Base-by-base conservation (phyloP, 129 eudicot species). In the Deinandra increscens region DNA sequence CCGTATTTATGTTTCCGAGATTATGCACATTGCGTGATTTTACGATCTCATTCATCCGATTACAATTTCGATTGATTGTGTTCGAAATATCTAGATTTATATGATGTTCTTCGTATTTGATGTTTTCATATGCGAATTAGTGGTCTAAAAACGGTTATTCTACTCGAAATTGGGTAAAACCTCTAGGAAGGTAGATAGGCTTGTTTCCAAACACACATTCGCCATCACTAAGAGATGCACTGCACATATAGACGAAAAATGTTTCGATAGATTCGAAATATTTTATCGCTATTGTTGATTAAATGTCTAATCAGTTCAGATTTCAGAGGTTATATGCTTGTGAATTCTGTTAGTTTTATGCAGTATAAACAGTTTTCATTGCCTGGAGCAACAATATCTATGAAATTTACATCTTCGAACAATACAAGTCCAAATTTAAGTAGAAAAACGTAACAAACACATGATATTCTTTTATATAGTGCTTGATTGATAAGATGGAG, bases 81-180 rank as follows among this genome's bases (percentile, higher is more conserved):
- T 8, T 20, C 4, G 41, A 22, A 60, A 29, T 70, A 41, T 22
- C 18, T 12, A 41, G 17, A 66, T 39, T 41, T 17, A 19, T 54
- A n/a, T n/a, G 36, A 53, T 39, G 50, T 22, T 34, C 9, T 50
- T 31, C 49, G 13, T 17, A 26, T 10, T 41, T 70, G 67, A 11
- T 71, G 44, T 42, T 70, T 34, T 56, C 45, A 0, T 41, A 50
- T 70, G 41, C 55, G 38, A 19, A 69, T 51, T 14, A 29, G 75
- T 53, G 50, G 19, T 53, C 48, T 13, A 60, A 3, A 10, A 50
- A 17, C 62, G 73, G 72, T 68, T 14, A 31, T 9, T 49, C 0
- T 48, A 36, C 48, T 18, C 5, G 9, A 14, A 51, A 68, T 68
- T 68, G 54, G 63, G 73, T 19, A 36, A 60, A 50, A 12, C 15